A percentile compares a stretch with the other conserved stretches of the same genome.
Conservation (phyloP, 495 filamentous ascomycete genomes). For the Aspergillus ostianus region DNA sequence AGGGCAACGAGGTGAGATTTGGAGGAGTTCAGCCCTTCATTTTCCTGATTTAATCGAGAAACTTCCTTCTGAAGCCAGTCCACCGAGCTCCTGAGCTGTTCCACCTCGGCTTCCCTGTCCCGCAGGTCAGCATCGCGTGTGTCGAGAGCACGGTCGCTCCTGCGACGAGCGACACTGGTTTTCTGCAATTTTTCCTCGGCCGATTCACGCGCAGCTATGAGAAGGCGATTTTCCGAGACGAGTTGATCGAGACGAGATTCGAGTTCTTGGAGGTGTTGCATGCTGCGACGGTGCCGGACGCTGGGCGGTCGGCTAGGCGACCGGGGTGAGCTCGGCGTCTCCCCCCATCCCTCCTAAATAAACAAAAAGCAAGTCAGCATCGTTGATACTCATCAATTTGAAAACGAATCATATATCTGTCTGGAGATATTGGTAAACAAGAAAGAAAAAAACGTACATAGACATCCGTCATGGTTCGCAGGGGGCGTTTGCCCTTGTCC, state of each 20-base stretch:
- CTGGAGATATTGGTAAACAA: constrained; percentile 26
- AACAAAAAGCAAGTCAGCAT: constrained; percentile 12
- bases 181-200: constrained; percentile 63
- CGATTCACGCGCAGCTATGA: constrained; percentile 67
- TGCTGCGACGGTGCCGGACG: constrained; percentile 91
- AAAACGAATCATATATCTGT: background rate
- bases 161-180: constrained; percentile 52
- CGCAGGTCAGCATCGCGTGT: constrained; percentile 53
- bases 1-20: constrained; percentile 64
- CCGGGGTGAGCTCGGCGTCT: constrained; percentile 83
- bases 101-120: constrained; percentile 73
- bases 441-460: constrained; percentile 68
- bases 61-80: constrained; percentile 79
- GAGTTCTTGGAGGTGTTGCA: constrained; percentile 86
- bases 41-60: constrained; percentile 66
- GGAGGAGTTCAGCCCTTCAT: constrained; percentile 67
- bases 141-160: constrained; percentile 55
- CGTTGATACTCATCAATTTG: background rate
- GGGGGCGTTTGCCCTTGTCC: constrained; percentile 81
- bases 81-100: constrained; percentile 71
- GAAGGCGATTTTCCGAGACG: constrained; percentile 72
- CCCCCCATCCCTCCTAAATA: constrained; percentile 86
- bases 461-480: constrained; percentile 86
- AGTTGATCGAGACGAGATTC: constrained; percentile 74
- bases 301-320: constrained; percentile 95